Evolutionary conservation across 345 rosid genomes (phyloP), one percentile per base, ranked within the genome.

Genomic region (Citrus inodora): DNA sequence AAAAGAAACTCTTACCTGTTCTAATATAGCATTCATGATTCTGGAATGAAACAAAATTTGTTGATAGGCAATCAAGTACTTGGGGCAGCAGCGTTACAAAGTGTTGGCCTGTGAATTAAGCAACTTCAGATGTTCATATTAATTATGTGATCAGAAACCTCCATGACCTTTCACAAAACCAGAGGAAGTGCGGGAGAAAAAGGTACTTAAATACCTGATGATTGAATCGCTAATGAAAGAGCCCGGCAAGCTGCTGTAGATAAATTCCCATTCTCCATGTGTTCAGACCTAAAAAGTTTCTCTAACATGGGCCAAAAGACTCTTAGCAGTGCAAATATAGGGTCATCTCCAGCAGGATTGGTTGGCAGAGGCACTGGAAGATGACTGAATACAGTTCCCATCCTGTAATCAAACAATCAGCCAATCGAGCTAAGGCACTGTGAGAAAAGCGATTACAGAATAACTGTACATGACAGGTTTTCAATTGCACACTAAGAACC

Each of bases 281-380:
- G 94, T 65, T 88, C 87, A 74, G 99, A 90, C 78, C 88, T 87
- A 81, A 91, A 88, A 64, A 95, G 86, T 84, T 93, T 95, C 86
- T 95, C 98, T 82, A 92, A 80, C 81, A 91, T 86, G 73, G 99
- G 97, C 99, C 99, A 95, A 77, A 95, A 93, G 69, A 89, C 88
- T 73, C 92, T 86, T 74, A 95, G 76, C 75, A 92, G 80, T 25
- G 87, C 82, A 80, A 87, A 86, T 56, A 90, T 84, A 74, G 98
- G 90, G 89, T 93, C 88, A 68, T 92, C 93, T 65, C 86, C 84
- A 35, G 84, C 87, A 75, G 85, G 82, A 75, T 87, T 89, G 77
- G 83, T 78, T 40, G 88, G 83, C 77, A 79, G 72, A 76, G 90
- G 78, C 51, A 87, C 81, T 7, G 89, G 86, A 71, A 92, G 95